Percentiles rank a stretch among this genome's conserved stretches.
Conservation (phyloP, 257 asterid species). For the Gentiana macrophylla region DNA sequence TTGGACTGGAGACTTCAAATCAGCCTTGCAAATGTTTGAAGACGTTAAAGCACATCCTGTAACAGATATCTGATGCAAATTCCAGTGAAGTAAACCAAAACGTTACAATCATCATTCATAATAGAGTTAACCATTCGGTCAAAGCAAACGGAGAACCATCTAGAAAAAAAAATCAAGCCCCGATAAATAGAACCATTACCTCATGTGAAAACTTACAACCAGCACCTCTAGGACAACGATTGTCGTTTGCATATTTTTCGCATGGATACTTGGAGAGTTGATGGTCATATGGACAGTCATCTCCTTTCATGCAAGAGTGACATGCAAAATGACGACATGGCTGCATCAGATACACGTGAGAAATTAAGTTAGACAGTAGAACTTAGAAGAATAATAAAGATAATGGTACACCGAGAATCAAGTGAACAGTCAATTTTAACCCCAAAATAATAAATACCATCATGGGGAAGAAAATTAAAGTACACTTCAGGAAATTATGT, state of each 20-base stretch:
- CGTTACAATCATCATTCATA: neutral
- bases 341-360: slow-evolving; percentile 32
- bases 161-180: neutral
- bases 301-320: slow-evolving; percentile 92
- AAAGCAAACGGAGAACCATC: slow-evolving; percentile 9
- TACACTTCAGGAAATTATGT: neutral
- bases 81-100: slow-evolving; percentile 7
- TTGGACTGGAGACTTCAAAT: slow-evolving; percentile 25
- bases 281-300: slow-evolving; percentile 84
- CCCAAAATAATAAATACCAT: neutral
- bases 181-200: slow-evolving; percentile 32
- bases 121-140: slow-evolving; percentile 5
- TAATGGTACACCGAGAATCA: neutral
- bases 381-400: slow-evolving; percentile 3
- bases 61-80: slow-evolving; percentile 32
- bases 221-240: slow-evolving; percentile 78
- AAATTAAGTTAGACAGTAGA: neutral
- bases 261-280: slow-evolving; percentile 86
- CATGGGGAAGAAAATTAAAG: too few species aligned
- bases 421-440: neutral
- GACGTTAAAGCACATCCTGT: slow-evolving; percentile 19
- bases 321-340: slow-evolving; percentile 89
- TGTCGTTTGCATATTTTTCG: slow-evolving; percentile 39
- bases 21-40: slow-evolving; percentile 26
- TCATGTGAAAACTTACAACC: slow-evolving; percentile 77